Evolutionary conservation across 371 early-diverging fungal genomes (phyloP), one percentile per base, ranked within the genome.

Genomic region (Mortierella sp.): DNA sequence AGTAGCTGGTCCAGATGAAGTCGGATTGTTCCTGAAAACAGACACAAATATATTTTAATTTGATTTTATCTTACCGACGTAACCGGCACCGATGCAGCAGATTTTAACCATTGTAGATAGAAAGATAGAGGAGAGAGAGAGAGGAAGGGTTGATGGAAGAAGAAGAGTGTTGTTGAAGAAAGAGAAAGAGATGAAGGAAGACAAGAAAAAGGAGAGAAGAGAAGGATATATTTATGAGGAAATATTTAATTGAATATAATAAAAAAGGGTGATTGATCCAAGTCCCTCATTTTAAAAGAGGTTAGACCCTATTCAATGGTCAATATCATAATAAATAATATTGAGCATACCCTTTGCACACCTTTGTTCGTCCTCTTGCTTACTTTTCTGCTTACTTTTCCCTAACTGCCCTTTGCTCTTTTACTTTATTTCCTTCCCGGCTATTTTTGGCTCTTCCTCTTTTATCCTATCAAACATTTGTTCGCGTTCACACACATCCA

Each of bases 31-130:
- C 35, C 35, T 35, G 35, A 35, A 63, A 29, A 51, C 22, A 8
- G 47, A 19, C 47, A 47, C 8, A 13, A 47, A 47, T 47, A 47
- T 17, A 17, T 6, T 19, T 19, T 19, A 13, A 47, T 19, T 19
- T 6, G 19, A n/a, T 13, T 19, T 47, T 47, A 47, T 17, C 72
- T 66, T 72, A 72, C 72, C 72, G 66, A 72, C 72, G 49, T 72
- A 72, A 66, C 72, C 72, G 51, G 72, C 72, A 66, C 72, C 72
- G 56, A 72, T 72, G 45, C 72, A 72, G 72, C 72, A 72, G 57
- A 72, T 66, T 61, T 72, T 72, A 61, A 72, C 72, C 72, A 72
- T 70, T 29, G 32, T 58, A 19, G 15, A 34, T 19, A 12, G n/a
- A 17, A 35, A 58, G 35, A 9, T n/a, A 17, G 37, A n/a, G 10